Conservation (phyloP, 2,329 filamentous ascomycete genomes). For the Juglanconis oblonga region DNA sequence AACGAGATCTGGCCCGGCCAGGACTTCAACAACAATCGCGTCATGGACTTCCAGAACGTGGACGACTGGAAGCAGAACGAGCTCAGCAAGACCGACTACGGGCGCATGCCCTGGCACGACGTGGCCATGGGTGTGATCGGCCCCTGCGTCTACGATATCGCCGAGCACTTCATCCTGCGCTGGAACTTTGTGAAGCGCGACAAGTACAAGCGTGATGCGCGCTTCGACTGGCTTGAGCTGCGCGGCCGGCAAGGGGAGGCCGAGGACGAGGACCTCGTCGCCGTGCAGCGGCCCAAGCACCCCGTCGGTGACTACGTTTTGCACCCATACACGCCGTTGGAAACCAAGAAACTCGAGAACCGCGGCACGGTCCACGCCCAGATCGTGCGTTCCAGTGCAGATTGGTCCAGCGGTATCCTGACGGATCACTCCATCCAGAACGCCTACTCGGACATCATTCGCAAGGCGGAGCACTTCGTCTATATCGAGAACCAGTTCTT, state of each 20-base stretch:
- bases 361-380: slow-evolving; percentile 79
- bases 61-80: slow-evolving; percentile 92
- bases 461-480: slow-evolving; percentile 84
- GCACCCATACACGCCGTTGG: slow-evolving; percentile 72
- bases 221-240: slow-evolving; percentile 81
- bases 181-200: slow-evolving; percentile 98
- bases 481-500: slow-evolving; percentile 99
- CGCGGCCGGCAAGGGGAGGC: slow-evolving; percentile 73
- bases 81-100: slow-evolving; percentile 84
- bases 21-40: slow-evolving; percentile 96
- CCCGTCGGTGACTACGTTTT: slow-evolving; percentile 84
- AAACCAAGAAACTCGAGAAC: slow-evolving; percentile 59
- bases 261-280: slow-evolving; percentile 79
- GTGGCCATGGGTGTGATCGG: slow-evolving; percentile 90
- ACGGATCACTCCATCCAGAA: slow-evolving; percentile 84
- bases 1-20: slow-evolving; percentile 92
- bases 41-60: slow-evolving; percentile 93
- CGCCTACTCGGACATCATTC: slow-evolving; percentile 80
- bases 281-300: slow-evolving; percentile 83
- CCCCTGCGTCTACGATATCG: slow-evolving; percentile 87
- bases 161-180: slow-evolving; percentile 88
- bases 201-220: slow-evolving; percentile 88
- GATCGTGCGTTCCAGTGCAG: slow-evolving; percentile 81
- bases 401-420: slow-evolving; percentile 92
- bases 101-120: slow-evolving; percentile 98